Evolutionary conservation across 305 asterid genomes (phyloP), one percentile per base, ranked within the genome.

Genomic region (Galium porrigens): DNA sequence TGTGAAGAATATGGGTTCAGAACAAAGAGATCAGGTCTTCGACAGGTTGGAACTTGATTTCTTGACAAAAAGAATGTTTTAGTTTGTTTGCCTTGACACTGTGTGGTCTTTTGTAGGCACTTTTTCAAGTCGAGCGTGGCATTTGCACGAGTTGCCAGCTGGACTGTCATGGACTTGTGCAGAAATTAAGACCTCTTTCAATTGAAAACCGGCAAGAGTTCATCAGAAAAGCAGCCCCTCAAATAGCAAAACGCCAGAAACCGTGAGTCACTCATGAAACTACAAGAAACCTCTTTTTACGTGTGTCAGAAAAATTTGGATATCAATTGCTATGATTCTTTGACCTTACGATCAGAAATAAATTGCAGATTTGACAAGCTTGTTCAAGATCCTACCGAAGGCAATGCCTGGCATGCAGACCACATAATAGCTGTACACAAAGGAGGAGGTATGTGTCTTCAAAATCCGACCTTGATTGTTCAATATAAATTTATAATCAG

Each of bases 331-430:
- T 18, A 53, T n/a, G 48, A 9, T 11, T 41, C 48, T 10, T 49
- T 49, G 22, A 49, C 7, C 25, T 49, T 49, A 49, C 20, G 29
- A 18, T 27, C 30, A 27, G 30, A 27, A 27, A 1, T 29, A 4
- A 14, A 12, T 30, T 57, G 34, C 44, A 58, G 63, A 62, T 73
- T 86, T 60, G 75, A 77, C 59, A 89, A 82, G 83, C 94, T 92
- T 75, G 84, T 84, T 76, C 74, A 74, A 46, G 92, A 83, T 46
- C 96, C 98, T 58, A 58, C 70, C 9, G 95, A 85, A 72, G 98
- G 95, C 76, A 85, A 89, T 75, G 90, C 96, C 65, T 92, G 96
- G 98, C 98, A 92, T 72, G 98, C 96, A 1, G 98, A 92, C 79
- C 98, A 92, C 81, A 85, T 92, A 52, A 72, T 87, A 75, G 91